phyloP scores from a whole-genome alignment of 2,329 filamentous ascomycete species.

The Diaporthe amygdali region DNA sequence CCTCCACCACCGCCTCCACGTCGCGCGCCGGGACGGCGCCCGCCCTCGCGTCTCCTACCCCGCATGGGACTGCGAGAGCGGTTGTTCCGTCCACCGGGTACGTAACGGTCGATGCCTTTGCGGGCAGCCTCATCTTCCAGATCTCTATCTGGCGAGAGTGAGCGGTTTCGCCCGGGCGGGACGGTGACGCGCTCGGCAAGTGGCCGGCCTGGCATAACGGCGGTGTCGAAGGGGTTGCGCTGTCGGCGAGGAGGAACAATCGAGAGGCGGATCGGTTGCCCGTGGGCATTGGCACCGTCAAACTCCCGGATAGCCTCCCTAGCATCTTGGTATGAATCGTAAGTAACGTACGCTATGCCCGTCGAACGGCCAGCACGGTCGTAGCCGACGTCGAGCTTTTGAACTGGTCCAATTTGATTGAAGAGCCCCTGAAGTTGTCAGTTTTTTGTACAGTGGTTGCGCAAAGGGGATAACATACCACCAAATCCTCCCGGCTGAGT shows the following conservation, averaged over 20 bases:
- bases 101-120: slow-evolving; percentile 78
- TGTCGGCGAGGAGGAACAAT: slow-evolving; percentile 59
- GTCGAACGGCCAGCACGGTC: slow-evolving; percentile 89
- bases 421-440: slow-evolving; percentile 73
- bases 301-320: slow-evolving; percentile 77
- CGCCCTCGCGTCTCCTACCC: slow-evolving; percentile 35
- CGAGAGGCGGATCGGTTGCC: slow-evolving; percentile 80
- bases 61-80: slow-evolving; percentile 67
- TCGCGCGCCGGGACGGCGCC: slow-evolving; percentile 51
- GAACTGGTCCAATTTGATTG: slow-evolving; percentile 74
- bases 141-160: slow-evolving; percentile 55
- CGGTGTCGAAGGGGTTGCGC: slow-evolving; percentile 63
- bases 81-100: slow-evolving; percentile 62
- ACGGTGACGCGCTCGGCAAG: slow-evolving; percentile 66
- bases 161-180: slow-evolving; percentile 66
- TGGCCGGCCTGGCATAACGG: slow-evolving; percentile 59
- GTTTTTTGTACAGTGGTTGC: slow-evolving; percentile 15
- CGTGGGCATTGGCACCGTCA: slow-evolving; percentile 89
- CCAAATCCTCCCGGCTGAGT: slow-evolving; percentile 81
- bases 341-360: slow-evolving; percentile 84
- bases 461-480: slow-evolving; percentile 54
- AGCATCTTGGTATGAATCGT: slow-evolving; percentile 74
- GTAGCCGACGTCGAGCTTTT: slow-evolving; percentile 74
- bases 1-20: slow-evolving; percentile 45
- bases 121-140: slow-evolving; percentile 62